Conservation (phyloP, 2,329 filamentous ascomycete genomes). For the Penicillium concentricum region DNA sequence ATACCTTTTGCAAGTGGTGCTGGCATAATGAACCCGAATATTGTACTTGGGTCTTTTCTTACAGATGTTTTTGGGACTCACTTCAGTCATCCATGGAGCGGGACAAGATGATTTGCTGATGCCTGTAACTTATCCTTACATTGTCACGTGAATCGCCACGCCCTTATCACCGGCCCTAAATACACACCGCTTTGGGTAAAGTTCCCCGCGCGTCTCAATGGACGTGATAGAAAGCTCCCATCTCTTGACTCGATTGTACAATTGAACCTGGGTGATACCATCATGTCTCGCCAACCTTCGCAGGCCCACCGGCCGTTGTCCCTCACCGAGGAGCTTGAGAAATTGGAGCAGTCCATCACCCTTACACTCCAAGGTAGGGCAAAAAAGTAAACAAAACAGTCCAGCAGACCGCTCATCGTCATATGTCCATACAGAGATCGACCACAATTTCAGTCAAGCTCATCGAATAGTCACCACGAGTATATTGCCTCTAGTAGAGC, state of each 20-base stretch:
- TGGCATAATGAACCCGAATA: conserved; percentile 38
- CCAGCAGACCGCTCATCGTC: conserved; percentile 13
- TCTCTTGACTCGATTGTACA: neutral
- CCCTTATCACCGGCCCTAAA: conserved; percentile 39
- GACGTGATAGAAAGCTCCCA: conserved; percentile 3
- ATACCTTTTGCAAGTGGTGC: conserved; percentile 50
- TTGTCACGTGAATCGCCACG: conserved; percentile 28
- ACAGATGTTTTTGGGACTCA: neutral
- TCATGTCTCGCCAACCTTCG: conserved; percentile 53
- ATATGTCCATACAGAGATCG: conserved; percentile 68
- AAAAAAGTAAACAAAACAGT: conserved; percentile 16
- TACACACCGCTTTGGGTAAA: conserved; percentile 31
- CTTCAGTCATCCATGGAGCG: neutral
- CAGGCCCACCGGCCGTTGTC: conserved; percentile 62
- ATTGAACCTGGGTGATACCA: neutral
- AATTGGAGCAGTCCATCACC: conserved; percentile 93
- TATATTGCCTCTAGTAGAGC: conserved; percentile 89
- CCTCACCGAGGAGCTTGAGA: conserved; percentile 92
- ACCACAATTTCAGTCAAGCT: conserved; percentile 95
- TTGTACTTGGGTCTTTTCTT: neutral
- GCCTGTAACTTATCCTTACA: conserved; percentile 19
- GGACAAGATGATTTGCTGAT: conserved; percentile 14
- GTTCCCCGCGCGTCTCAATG: conserved; percentile 28
- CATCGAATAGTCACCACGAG: conserved; percentile 93
- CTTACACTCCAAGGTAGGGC: conserved; percentile 80